Evolutionary conservation across 805 yeast genomes (phyloP), one percentile per base, ranked within the genome.

Genomic region (Myxozyma nipponensis): DNA sequence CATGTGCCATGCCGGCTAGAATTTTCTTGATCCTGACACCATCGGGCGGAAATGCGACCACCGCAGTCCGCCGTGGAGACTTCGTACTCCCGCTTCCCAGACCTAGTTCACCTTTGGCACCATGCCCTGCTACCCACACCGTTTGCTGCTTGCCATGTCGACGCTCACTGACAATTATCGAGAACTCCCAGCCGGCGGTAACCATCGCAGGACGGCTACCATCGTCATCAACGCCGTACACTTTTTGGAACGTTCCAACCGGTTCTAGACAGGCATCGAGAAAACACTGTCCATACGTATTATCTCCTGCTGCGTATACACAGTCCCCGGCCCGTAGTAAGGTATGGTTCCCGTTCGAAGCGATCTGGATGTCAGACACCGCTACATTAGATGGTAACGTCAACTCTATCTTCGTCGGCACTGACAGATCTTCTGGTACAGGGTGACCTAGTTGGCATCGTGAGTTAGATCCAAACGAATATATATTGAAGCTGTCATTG

Each of bases 121-220:
- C 96, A 3, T 52, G 32, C 0, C 96, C 96, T 54, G 79, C 69
- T 0, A 73, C 68, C 60, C 66, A 79, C 0, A 88, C 35, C 19
- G 2, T 21, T 18, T 41, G 28, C 15, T 18, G 19, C 23, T 41
- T 21, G 7, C 18, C 61, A 3, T 66, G 66, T 46, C 74, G 69
- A 0, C 63, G 44, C 0, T 37, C 47, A 39, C 73, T 69, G 0
- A 83, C 73, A 2, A 84, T 65, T 0, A 84, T 66, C 0, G 84
- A 73, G 60, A 72, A 86, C 53, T 83, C 91, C 95, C 95, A 91
- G 0, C 96, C 95, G 38, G 91, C 83, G 2, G 81, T 71, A 1
- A 79, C 73, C 47, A 73, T 70, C 23, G 57, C 63, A 79, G 84
- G 74, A 0, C 52, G 37, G 2, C 43, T 13, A 0, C 62, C 68